Evolutionary conservation across 805 yeast genomes (phyloP), one percentile per base, ranked within the genome.

Genomic region (Lipomyces starkeyi): DNA sequence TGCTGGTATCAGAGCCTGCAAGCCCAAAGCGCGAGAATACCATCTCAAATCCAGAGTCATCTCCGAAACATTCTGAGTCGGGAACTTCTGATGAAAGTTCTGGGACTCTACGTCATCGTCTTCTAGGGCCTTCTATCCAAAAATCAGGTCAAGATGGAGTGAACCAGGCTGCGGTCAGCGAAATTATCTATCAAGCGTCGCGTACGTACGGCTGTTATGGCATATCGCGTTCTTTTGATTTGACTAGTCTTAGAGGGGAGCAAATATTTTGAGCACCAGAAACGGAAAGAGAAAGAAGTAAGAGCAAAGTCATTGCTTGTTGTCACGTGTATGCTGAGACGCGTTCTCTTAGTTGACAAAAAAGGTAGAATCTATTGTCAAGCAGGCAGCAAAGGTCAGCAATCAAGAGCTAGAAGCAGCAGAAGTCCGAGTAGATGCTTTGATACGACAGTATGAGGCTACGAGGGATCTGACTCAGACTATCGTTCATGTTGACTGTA

Each of bases 401-500:
- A 59, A 57, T 25, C 71, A 65, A 59, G 65, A 64, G 11, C 64
- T 72, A 17, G 63, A 25, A 7, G 70, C 68, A 5, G 71, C 74
- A 11, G 63, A 65, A n/a, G 52, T 43, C 27, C 59, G 57, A n/a
- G 64, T 59, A 11, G 60, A 60, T 13, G 49, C 64, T 8, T 17
- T 58, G 61, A 57, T 74, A 9, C 20, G 54, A 20, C 62, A 61
- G 22, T 47, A 65, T 43, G 70, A 70, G 56, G 29, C 53, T 4
- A 37, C 65, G n/a, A 67, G 73, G 14, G 72, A 74, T 22, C 57
- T 74, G 20, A 56, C 71, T 14, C 73, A 67, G 35, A 61, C 60
- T 2, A 71, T 74, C n/a, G 76, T 73, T 5, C 76, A 74, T 63
- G 61, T 74, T 32, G 76, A 74, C 59, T 74, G 76, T 66, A 29